Evolutionary conservation across 2,329 filamentous ascomycete genomes (phyloP).

Genomic region (Penicillium hesseltinei): DNA sequence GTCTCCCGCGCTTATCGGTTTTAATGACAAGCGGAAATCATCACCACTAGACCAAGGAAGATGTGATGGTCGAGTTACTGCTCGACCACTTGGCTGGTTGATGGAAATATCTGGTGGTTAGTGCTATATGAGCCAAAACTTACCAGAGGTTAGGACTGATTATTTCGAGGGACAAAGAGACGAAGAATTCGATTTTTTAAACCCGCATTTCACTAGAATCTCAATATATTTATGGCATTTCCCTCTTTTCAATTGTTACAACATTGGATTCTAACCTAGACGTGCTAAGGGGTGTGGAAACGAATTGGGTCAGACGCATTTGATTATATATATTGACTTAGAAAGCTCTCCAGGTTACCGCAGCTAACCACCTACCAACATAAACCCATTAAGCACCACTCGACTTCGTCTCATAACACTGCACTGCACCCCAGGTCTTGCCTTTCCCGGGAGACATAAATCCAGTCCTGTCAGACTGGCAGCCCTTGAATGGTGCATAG

Average conservation of each 20-base stretch:
- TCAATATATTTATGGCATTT: too few species aligned
- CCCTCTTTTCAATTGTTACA: too few species aligned
- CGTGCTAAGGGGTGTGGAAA: background rate
- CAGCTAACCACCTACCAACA: too few species aligned
- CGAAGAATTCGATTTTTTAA: background rate
- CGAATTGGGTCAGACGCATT: background rate
- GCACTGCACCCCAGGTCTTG: background rate
- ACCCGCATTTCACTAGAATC: background rate
- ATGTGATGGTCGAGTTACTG: conserved; percentile 20
- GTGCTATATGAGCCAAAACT: too few species aligned
- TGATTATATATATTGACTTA: background rate
- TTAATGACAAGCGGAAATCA: conserved; percentile 33
- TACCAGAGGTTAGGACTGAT: background rate
- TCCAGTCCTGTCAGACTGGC: background rate
- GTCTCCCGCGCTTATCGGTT: conserved; percentile 33
- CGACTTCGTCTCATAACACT: background rate
- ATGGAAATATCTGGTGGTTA: background rate
- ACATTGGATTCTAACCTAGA: fast-evolving
- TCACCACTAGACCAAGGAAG: conserved; percentile 33
- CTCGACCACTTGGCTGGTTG: conserved; percentile 27
- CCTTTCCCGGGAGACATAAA: background rate
- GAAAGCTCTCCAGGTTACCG: too few species aligned
- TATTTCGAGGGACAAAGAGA: background rate
- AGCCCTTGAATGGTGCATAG: background rate
- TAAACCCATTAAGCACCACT: too few species aligned